Conservation (phyloP, 2,329 filamentous ascomycete species). For the Tolypocladium ovalisporum region DNA sequence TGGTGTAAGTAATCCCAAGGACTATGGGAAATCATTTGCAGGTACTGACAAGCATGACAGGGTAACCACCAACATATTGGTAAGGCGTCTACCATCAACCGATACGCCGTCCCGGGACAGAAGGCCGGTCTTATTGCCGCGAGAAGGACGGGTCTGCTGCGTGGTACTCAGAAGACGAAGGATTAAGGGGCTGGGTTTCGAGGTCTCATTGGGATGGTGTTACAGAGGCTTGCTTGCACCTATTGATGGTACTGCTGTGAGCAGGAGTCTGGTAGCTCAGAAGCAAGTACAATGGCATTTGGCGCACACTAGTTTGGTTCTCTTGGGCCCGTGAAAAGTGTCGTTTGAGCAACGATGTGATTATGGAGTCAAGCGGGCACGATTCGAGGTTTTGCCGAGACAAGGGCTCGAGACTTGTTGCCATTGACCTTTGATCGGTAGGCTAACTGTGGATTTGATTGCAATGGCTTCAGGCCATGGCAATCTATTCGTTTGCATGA, state of each 20-base stretch:
- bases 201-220: conserved; percentile 55
- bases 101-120: conserved; percentile 96
- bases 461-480: background rate
- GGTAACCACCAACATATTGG: conserved; percentile 99
- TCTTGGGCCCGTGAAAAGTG: conserved; percentile 3
- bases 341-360: too few relatives aligned
- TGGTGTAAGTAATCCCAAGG: conserved; percentile 49
- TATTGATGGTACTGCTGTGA: conserved; percentile 39
- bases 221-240: conserved; percentile 51
- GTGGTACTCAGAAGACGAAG: conserved; percentile 99
- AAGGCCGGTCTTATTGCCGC: conserved; percentile 99
- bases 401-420: too few relatives aligned
- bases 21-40: conserved; percentile 1
- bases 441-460: background rate
- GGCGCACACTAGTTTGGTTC: conserved; percentile 30
- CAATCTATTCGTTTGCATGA: too few relatives aligned
- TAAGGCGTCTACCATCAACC: conserved; percentile 99
- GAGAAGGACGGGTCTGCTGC: conserved; percentile 97
- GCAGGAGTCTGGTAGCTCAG: conserved; percentile 36
- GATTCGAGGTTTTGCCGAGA: background rate
- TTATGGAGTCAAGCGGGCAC: background rate
- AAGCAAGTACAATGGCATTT: conserved; percentile 39
- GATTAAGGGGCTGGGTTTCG: conserved; percentile 56
- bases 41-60: conserved; percentile 37
- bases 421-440: too few relatives aligned